Conservation (phyloP, 2,329 filamentous ascomycete genomes). For the Sporothrix euskadiensis region DNA sequence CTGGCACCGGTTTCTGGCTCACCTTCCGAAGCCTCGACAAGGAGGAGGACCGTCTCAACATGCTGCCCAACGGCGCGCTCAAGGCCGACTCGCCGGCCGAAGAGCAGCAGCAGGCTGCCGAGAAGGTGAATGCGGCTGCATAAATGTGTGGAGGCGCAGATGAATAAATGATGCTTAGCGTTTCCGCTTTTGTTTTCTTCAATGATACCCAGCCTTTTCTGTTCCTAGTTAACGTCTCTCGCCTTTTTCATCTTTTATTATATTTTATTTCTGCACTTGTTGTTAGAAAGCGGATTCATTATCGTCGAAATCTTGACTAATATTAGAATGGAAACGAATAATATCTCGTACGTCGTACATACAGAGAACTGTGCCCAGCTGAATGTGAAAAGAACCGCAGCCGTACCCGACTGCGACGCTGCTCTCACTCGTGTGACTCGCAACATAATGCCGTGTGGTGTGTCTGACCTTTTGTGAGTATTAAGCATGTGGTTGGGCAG, state of each 20-base stretch:
- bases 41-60: slow-evolving; percentile 69
- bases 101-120: not conserved
- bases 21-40: slow-evolving; percentile 65
- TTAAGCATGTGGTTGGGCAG: not conserved
- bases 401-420: not conserved
- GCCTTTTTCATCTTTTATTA: too few relatives aligned
- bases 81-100: not conserved
- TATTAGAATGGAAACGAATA: not conserved
- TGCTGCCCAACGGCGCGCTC: slow-evolving; percentile 43
- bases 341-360: not conserved
- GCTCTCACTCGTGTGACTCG: not conserved
- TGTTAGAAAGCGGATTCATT: not conserved
- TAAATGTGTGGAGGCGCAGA: not conserved
- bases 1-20: slow-evolving; percentile 67
- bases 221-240: not conserved
- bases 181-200: not conserved
- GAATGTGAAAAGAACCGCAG: slow-evolving; percentile 1
- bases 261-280: not conserved
- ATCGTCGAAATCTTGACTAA: too few relatives aligned
- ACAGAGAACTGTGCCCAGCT: not conserved
- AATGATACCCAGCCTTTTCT: not conserved
- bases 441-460: not conserved
- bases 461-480: not conserved
- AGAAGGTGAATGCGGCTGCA: not conserved
- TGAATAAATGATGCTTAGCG: not conserved